Evolutionary conservation across 2,329 filamentous ascomycete species (phyloP).

Genomic region (Paraconiothyrium brasiliense): DNA sequence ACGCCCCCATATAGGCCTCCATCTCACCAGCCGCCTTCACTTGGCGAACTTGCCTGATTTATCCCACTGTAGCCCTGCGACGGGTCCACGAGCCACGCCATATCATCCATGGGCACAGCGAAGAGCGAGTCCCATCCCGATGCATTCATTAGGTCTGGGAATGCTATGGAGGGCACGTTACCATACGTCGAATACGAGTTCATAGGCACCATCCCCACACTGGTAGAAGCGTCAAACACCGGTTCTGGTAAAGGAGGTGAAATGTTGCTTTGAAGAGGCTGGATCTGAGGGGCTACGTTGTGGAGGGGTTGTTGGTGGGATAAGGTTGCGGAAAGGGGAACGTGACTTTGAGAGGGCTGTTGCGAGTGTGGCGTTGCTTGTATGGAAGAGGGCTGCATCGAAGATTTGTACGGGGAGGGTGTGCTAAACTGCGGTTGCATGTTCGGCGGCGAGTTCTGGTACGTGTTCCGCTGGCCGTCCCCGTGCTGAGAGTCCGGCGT

Average conservation of each 20-base stretch:
- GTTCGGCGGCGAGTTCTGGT: constrained; percentile 9
- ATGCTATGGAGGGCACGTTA: constrained; percentile 32
- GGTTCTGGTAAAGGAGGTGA: neutral
- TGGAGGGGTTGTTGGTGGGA: constrained; percentile 30
- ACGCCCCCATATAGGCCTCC: neutral
- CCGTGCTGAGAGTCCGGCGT: neutral
- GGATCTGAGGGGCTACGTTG: constrained; percentile 8
- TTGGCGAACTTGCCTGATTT: constrained; percentile 35
- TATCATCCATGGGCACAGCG: constrained; percentile 40
- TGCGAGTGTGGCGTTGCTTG: constrained; percentile 1
- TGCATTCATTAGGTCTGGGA: constrained; percentile 39
- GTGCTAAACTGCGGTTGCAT: constrained; percentile 8
- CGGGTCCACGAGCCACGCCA: constrained; percentile 30
- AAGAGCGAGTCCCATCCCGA: constrained; percentile 41
- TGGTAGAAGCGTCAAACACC: constrained; percentile 15
- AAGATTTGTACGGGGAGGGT: constrained; percentile 11
- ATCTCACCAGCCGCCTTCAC: constrained; percentile 20
- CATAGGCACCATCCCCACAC: constrained; percentile 31
- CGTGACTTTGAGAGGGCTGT: constrained; percentile 15
- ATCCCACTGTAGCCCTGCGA: constrained; percentile 28
- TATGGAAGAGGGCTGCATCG: constrained; percentile 4
- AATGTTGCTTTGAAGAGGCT: constrained; percentile 5
- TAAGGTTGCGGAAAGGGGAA: constrained; percentile 28
- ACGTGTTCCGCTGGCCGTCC: neutral
- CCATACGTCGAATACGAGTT: constrained; percentile 27